These are phyloP conservation scores for Dothidotthia symphoricarpi DNA, from an alignment of 2,329 filamentous ascomycete genomes.

Conservation along the genomic window DNA sequence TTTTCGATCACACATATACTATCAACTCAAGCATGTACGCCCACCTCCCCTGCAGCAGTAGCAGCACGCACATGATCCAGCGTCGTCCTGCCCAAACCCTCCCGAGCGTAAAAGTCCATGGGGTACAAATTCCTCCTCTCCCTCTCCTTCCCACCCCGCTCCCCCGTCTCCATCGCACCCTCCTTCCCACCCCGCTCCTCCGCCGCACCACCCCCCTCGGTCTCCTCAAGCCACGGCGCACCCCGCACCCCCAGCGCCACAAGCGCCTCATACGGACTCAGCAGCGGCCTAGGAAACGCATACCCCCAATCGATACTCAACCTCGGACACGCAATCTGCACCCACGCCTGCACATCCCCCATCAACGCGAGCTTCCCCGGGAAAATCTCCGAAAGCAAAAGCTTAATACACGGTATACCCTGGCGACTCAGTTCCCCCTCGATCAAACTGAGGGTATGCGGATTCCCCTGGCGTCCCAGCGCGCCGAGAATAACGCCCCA, in stretches of 20 bases:
- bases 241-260: constrained; percentile 79
- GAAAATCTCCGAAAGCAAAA: constrained; percentile 92
- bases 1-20: too few relatives aligned
- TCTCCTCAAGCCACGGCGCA: constrained; percentile 63
- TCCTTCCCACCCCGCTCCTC: constrained; percentile 2
- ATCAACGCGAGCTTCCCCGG: constrained; percentile 93
- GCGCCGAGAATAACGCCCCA: constrained; percentile 96
- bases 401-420: constrained; percentile 77
- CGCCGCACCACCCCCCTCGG: too few relatives aligned
- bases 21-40: too few relatives aligned
- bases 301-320: constrained; percentile 99
- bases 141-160: constrained; percentile 30
- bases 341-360: constrained; percentile 93
- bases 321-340: constrained; percentile 95
- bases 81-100: constrained; percentile 80
- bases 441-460: constrained; percentile 84
- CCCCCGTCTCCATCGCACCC: constrained; percentile 18
- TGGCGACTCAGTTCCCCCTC: constrained; percentile 70
- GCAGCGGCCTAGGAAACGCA: constrained; percentile 80
- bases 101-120: constrained; percentile 97
- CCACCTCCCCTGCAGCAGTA: too few relatives aligned
- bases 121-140: constrained; percentile 70
- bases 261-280: constrained; percentile 94
- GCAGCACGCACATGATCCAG: constrained; percentile 33
- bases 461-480: constrained; percentile 90